phyloP scores from a whole-genome alignment of 768 basidiomycete genomes.

The Lactifluus echinatus region DNA sequence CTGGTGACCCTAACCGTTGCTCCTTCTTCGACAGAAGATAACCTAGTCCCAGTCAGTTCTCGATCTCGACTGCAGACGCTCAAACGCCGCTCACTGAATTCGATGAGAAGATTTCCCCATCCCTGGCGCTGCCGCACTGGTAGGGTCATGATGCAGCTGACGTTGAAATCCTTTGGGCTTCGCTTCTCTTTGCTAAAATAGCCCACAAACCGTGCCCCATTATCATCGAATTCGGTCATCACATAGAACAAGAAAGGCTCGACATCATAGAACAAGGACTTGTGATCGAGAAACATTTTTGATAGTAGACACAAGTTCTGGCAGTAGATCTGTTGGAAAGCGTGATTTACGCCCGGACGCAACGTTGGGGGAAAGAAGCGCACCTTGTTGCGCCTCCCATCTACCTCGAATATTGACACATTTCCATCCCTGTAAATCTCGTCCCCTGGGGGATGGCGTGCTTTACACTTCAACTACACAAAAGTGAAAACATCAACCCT shows the following conservation, averaged over 20 bases:
- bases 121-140: conserved; percentile 91
- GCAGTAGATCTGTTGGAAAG: conserved; percentile 73
- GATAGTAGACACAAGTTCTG: conserved; percentile 96
- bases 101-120: conserved; percentile 95
- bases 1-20: conserved; percentile 81
- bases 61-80: not conserved
- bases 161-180: conserved; percentile 91
- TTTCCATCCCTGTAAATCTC: conserved; percentile 91
- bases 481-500: conserved; percentile 8
- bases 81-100: conserved; percentile 74
- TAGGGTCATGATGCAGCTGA: conserved; percentile 99
- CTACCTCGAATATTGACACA: conserved; percentile 94
- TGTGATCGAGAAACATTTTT: conserved; percentile 99
- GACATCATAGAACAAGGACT: conserved; percentile 97
- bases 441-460: conserved; percentile 92
- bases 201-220: conserved; percentile 89
- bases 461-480: conserved; percentile 84
- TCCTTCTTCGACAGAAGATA: conserved; percentile 96
- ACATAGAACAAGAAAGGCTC: conserved; percentile 99
- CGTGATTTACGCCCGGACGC: not conserved
- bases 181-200: conserved; percentile 99
- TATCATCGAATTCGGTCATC: conserved; percentile 84
- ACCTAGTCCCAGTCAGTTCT: conserved; percentile 40
- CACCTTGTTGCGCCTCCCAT: conserved; percentile 96
- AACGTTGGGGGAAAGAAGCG: not conserved